Evolutionary conservation across 306 rosid species (phyloP), one percentile per base, ranked within the genome.

Genomic region (Citrullus mucosospermus): DNA sequence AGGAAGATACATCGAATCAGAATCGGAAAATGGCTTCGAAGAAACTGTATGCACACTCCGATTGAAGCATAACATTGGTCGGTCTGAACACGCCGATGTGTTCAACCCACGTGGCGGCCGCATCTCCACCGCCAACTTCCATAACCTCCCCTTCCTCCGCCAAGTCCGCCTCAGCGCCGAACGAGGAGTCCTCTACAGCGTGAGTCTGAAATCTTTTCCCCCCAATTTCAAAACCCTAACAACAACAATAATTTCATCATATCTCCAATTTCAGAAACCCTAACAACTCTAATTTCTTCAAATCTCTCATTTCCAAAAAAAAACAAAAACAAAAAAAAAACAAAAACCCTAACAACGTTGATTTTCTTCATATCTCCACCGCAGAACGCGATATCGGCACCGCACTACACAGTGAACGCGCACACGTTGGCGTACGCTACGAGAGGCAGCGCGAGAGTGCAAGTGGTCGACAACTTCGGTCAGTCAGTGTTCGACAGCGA

Each of bases 31-130:
- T 71, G 86, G 83, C 53, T 30, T 83, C 1, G 86, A 83, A 65
- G 86, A 83, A 80, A 83, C 81, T 66, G 2, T 83, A 5, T 83
- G 86, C 79, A 68, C 86, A 14, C 76, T 77, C 16, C 71, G 83
- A 36, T 80, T 83, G 53, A 73, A 61, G 38, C 75, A 70, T 12
- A 73, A 77, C 75, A 55, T 71, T 50, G 79, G 53, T n/a, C 75
- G 81, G 53, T 44, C 86, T 1, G 65, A 73, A 12, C 76, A 39
- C 38, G 86, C 86, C 13, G 83, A 83, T 41, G 36, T 80, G 4
- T 83, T 68, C 70, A 83, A 83, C 81, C 81, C 83, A n/a, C 86
- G 81, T 6, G 86, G 76, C 53, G 86, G 86, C 46, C 75, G 75
- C 25, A 15, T 70, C 76, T 76, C 80, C 75, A 73, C 76, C 81